Percentiles rank a stretch among this genome's conserved stretches.
Evolutionary conservation across 495 filamentous ascomycete species (phyloP).

Genomic region (Daldinia grandis): DNA sequence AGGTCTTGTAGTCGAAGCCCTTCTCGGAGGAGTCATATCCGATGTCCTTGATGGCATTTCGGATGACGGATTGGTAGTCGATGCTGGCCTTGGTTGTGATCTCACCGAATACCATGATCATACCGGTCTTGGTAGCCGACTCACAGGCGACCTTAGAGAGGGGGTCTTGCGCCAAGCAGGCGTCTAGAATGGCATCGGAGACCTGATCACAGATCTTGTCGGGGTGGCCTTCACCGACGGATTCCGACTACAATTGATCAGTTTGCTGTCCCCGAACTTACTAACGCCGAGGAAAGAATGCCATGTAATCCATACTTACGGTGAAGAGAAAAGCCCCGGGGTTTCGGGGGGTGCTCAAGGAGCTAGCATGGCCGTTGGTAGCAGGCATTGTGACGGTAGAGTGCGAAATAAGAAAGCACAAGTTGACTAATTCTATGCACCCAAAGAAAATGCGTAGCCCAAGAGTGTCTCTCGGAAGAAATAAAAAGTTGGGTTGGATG

Average conservation of each 20-base stretch:
- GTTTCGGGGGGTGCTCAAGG: slow-evolving; percentile 58
- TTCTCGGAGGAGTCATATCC: slow-evolving; percentile 96
- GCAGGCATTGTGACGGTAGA: slow-evolving; percentile 65
- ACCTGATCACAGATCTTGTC: slow-evolving; percentile 99
- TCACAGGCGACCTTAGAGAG: slow-evolving; percentile 99
- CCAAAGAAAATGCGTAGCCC: slow-evolving; percentile 27
- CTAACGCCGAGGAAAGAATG: neutral
- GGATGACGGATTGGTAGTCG: slow-evolving; percentile 98
- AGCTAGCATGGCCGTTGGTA: slow-evolving; percentile 58
- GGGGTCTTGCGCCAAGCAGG: slow-evolving; percentile 91
- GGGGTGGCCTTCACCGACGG: slow-evolving; percentile 96
- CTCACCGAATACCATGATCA: slow-evolving; percentile 99
- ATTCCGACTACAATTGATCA: slow-evolving; percentile 73
- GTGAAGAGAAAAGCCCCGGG: slow-evolving; percentile 94
- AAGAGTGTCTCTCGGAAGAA: slow-evolving; percentile 31
- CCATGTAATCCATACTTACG: slow-evolving; percentile 52
- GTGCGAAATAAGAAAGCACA: slow-evolving; percentile 14
- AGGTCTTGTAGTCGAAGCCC: slow-evolving; percentile 99
- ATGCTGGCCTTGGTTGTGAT: slow-evolving; percentile 95
- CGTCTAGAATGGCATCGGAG: slow-evolving; percentile 98
- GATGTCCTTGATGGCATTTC: slow-evolving; percentile 95
- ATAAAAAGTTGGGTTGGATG: slow-evolving; percentile 42
- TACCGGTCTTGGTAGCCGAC: slow-evolving; percentile 99
- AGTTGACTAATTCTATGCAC: slow-evolving; percentile 21
- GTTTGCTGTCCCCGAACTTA: neutral